These are phyloP conservation scores for Amoebophrya sp. DNA, from an alignment of 169 alveolate species.

Conservation along the genomic window DNA sequence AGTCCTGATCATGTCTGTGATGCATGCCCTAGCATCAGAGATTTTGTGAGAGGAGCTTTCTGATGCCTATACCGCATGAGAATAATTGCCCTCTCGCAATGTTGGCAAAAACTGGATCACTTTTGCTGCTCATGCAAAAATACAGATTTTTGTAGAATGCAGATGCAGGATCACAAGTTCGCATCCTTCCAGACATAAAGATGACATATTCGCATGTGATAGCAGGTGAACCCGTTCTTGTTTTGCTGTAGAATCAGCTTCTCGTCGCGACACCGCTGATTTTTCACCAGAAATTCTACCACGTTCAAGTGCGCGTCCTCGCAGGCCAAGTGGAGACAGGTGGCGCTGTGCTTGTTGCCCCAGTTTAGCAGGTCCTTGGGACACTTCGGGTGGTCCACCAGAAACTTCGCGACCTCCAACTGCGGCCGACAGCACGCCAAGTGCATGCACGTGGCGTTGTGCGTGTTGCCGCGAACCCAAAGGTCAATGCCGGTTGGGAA, in stretches of 20 bases:
- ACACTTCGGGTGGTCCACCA: not conserved
- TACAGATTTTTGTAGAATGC: no score
- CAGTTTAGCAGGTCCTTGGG: not conserved
- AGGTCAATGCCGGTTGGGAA: not conserved
- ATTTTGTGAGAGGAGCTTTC: no score
- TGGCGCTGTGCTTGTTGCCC: not conserved
- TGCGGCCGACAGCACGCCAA: constrained; percentile 8
- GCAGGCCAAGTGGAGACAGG: not conserved
- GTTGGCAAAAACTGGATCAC: no score
- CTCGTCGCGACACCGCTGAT: not conserved
- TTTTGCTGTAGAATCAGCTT: not conserved
- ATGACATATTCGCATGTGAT: no score
- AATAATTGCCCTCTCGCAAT: no score
- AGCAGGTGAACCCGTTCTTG: not conserved
- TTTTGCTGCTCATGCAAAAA: no score
- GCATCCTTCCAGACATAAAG: no score
- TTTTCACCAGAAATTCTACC: not conserved
- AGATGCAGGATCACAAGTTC: no score
- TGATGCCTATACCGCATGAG: no score
- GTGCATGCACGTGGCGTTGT: constrained; percentile 9
- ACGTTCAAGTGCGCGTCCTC: not conserved
- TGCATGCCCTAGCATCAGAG: no score
- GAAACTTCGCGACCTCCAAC: not conserved
- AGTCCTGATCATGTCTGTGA: no score
- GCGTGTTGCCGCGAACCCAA: not conserved